Base-by-base conservation (phyloP, 1,284 basidiomycete species). In the Ceratobasidium sp. region DNA sequence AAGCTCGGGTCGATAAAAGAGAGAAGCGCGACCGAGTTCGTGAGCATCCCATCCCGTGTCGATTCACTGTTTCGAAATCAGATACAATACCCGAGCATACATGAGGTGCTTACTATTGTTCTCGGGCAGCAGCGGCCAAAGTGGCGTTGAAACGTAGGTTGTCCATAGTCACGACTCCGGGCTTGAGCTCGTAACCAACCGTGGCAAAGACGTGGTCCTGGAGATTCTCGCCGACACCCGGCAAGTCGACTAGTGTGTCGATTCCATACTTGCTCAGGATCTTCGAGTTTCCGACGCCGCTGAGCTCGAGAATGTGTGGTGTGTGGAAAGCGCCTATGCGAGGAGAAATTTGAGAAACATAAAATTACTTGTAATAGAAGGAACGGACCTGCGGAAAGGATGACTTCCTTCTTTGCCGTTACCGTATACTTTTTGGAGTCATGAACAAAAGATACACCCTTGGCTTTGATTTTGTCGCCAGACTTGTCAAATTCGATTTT, bases 281-380 rank as follows among this genome's bases (percentile, higher is more conserved):
- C 10, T 72, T 69, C 35, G 76, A 70, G 56, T 80, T 78, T 0
- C 84, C 84, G 58, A 85, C 78, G 10, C 84, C 84, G 10, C 82
- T 83, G 17, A 84, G 77, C 71, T 84, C 77, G 3, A 85, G 78
- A 2, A 85, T 73, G 31, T 81, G 80, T 17, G 84, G 82, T 6
- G 82, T 80, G 25, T 79, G 78, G 54, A 85, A 75, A 0, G 79
- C 27, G 22, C 68, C 67, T 64, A 34, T 10, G 3, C n/a, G n/a
- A n/a, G n/a, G n/a, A n/a, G 2, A 42, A 13, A 32, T 17, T 7
- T 4, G 1, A 13, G 2, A 7, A 25, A 15, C 34, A 7, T 54
- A 12, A 32, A 32, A 10, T 35, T 35, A 1, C 65, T 52, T 1
- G 10, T 40, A 40, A 40, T 40, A 17, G 38, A 40, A 8, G 38